Conservation (phyloP, 2,329 filamentous ascomycete species). For the Colletotrichum gigasporum region DNA sequence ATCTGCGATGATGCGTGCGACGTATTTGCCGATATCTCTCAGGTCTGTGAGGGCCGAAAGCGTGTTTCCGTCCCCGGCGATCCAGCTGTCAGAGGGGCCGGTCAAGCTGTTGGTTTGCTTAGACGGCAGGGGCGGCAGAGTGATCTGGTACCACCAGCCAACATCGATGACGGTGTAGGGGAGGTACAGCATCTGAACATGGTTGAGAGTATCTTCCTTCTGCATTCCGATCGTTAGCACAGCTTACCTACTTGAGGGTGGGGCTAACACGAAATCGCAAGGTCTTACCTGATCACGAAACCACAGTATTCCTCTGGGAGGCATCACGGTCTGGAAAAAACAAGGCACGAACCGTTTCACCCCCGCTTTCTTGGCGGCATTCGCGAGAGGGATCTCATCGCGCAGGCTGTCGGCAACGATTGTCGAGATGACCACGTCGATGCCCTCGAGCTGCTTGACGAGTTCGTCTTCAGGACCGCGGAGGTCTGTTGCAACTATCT, state of each 20-base stretch:
- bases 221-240: not conserved
- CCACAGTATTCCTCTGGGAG: constrained; percentile 45
- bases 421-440: constrained; percentile 53
- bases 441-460: constrained; percentile 15
- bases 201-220: constrained; percentile 61
- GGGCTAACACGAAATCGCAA: too few relatives aligned
- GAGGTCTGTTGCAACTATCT: constrained; percentile 54
- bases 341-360: constrained; percentile 63
- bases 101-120: constrained; percentile 31
- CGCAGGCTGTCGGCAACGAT: constrained; percentile 45
- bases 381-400: constrained; percentile 55
- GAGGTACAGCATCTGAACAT: constrained; percentile 56
- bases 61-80: constrained; percentile 56
- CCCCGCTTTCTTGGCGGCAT: constrained; percentile 57
- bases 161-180: constrained; percentile 67
- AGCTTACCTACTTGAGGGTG: not conserved
- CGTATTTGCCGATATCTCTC: constrained; percentile 62
- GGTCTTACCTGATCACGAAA: constrained; percentile 35
- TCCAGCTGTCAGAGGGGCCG: constrained; percentile 38
- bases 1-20: constrained; percentile 61
- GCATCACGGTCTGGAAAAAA: constrained; percentile 55
- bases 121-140: constrained; percentile 39
- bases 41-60: constrained; percentile 56
- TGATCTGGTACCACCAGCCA: constrained; percentile 66
- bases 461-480: constrained; percentile 39